Base-by-base conservation (phyloP, 2,329 filamentous ascomycete genomes). In the Torrubiella hemipterigena region DNA sequence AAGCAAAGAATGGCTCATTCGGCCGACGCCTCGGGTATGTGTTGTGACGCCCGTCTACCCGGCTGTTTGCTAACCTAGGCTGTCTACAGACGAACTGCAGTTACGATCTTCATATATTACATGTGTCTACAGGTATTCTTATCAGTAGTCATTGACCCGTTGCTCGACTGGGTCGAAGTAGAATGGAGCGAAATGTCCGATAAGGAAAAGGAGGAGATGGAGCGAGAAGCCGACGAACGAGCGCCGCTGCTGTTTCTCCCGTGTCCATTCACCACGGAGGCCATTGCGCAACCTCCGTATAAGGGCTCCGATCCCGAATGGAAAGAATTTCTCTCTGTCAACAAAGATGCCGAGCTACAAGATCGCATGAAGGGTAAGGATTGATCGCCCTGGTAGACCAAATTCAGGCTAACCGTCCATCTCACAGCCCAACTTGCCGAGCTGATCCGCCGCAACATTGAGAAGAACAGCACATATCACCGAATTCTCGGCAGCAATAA, bases 251-350 rank as follows among this genome's bases (percentile, higher is more conserved):
- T 63, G 5, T 80, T 80, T 37, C 63, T 81, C 7, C 72, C 77
- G 0, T 67, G 81, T 31, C 73, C 73, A 4, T 72, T 73, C 26
- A 73, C 69, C 3, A 69, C 62, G 1, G 61, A 60, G 30, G 41
- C 58, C 35, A 51, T 73, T 13, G 53, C 59, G 12, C 59, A 64
- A 18, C 46, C 52, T 18, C 67, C 65, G 3, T 78, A 76, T 46
- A 59, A 58, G 37, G 63, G 63, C 31, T 58, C 55, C 17, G 73
- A 78, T 41, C 74, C 75, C 3, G 77, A 81, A 49, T 81, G 72
- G 73, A 56, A 62, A 38, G 58, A 62, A 29, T 81, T 77, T 39
- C 45, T 74, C 12, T 65, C 65, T 33, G 55, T 80, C n/a, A 70
- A 64, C 38, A 64, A 63, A 38, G 65, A 80, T 37, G 49, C 46